Conservation (phyloP, 1,284 basidiomycete genomes). For the Cutaneotrichosporon cavernicola region DNA sequence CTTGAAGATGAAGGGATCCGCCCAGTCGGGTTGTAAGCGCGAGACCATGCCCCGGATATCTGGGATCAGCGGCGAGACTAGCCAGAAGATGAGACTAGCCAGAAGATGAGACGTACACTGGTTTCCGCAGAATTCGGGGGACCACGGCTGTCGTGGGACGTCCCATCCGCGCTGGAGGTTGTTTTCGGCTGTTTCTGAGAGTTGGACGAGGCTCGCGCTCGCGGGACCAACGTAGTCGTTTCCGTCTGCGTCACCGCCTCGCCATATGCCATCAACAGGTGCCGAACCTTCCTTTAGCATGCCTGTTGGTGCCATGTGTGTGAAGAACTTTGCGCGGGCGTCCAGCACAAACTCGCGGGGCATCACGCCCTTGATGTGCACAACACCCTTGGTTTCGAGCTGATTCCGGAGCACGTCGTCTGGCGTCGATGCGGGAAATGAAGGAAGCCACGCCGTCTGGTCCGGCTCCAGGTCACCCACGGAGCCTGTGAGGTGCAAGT, state of each 20-base stretch:
- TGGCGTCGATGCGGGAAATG: constrained; percentile 17
- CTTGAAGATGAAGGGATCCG: constrained; percentile 18
- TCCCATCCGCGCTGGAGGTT: constrained; percentile 12
- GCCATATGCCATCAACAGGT: constrained; percentile 5
- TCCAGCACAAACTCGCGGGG: constrained; percentile 24
- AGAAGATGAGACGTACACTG: constrained; percentile 8
- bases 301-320: constrained; percentile 17
- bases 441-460: constrained; percentile 22
- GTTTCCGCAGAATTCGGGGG: constrained; percentile 18
- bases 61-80: neutral
- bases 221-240: constrained; percentile 6
- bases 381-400: constrained; percentile 26
- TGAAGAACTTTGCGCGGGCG: constrained; percentile 18
- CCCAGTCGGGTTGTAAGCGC: constrained; percentile 23
- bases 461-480: constrained; percentile 5
- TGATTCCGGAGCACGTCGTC: constrained; percentile 21
- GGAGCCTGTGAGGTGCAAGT: constrained; percentile 14
- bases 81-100: neutral
- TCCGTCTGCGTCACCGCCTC: constrained; percentile 6
- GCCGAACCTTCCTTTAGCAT: constrained; percentile 21
- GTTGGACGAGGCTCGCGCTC: neutral
- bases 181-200: neutral
- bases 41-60: constrained; percentile 22
- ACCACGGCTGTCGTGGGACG: constrained; percentile 11
- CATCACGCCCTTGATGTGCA: constrained; percentile 28